phyloP scores from a whole-genome alignment of 352 stramenopile species.

The Globisporangium irregulare region DNA sequence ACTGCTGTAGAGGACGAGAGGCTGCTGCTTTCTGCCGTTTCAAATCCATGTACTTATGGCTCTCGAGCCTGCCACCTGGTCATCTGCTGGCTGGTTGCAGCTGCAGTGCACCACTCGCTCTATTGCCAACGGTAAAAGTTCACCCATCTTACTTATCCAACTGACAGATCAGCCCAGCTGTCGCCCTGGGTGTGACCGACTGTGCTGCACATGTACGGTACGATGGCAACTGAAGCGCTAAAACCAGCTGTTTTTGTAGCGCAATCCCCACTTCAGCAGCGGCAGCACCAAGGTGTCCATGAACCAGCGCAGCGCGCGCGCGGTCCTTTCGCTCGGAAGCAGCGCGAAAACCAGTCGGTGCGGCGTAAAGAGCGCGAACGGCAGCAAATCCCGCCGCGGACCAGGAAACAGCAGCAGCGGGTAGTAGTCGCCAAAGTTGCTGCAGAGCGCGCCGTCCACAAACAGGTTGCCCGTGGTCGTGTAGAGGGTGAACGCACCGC shows the following conservation, averaged over 20 bases:
- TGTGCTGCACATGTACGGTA: not conserved
- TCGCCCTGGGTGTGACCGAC: not conserved
- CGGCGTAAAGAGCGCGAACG: constrained; percentile 45
- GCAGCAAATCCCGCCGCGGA: constrained; percentile 33
- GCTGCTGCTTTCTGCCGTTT: not conserved
- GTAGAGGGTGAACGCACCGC: constrained; percentile 56
- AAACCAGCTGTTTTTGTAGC: constrained; percentile 3
- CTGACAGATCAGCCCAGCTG: not conserved
- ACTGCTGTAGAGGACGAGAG: not conserved
- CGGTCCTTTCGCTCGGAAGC: constrained; percentile 43
- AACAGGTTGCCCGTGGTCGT: constrained; percentile 64
- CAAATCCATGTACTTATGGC: constrained; percentile 4
- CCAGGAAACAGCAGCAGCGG: constrained; percentile 22
- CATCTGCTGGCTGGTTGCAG: not conserved
- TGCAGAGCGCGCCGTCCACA: constrained; percentile 66
- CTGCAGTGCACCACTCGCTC: not conserved
- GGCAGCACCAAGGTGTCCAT: constrained; percentile 55
- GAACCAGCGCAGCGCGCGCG: constrained; percentile 33
- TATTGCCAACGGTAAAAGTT: not conserved
- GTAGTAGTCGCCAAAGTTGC: constrained; percentile 78
- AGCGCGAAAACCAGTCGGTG: constrained; percentile 51
- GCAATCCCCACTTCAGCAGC: constrained; percentile 18
- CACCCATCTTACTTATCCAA: not conserved
- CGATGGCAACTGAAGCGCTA: not conserved
- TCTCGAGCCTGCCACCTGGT: constrained; percentile 1